Evolutionary conservation across 2,329 filamentous ascomycete genomes (phyloP).

Genomic region (Cladosporium halotolerans): DNA sequence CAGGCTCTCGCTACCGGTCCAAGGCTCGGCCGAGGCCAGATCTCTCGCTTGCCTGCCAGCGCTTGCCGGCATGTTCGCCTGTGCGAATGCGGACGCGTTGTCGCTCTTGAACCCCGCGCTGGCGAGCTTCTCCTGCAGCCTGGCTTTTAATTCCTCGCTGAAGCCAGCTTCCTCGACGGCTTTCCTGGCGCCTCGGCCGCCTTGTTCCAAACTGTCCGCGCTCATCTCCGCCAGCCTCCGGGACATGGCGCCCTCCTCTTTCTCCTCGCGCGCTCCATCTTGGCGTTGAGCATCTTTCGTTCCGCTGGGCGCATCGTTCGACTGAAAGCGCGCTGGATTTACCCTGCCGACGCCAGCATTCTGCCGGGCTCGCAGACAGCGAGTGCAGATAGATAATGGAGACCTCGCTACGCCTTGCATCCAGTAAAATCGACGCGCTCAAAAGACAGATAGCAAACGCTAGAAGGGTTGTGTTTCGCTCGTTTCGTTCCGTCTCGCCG

Average conservation of each 20-base stretch:
- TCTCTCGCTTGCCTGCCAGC: slow-evolving; percentile 63
- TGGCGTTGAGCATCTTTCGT: slow-evolving; percentile 7
- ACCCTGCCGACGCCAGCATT: slow-evolving; percentile 10
- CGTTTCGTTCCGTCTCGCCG: no score
- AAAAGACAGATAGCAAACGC: no score
- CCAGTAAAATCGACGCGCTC: slow-evolving; percentile 9
- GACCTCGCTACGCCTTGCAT: slow-evolving; percentile 20
- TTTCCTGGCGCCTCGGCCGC: slow-evolving; percentile 49
- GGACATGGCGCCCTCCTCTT: slow-evolving; percentile 51
- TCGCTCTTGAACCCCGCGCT: slow-evolving; percentile 49
- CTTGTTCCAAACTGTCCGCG: slow-evolving; percentile 51
- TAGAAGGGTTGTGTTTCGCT: no score
- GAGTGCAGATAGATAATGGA: slow-evolving; percentile 30
- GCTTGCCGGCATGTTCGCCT: slow-evolving; percentile 50
- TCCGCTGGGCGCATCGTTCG: slow-evolving; percentile 6
- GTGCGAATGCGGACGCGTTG: slow-evolving; percentile 48
- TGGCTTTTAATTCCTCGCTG: slow-evolving; percentile 53
- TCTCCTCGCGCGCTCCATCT: slow-evolving; percentile 7
- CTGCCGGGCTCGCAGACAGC: slow-evolving; percentile 34
- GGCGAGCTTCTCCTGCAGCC: slow-evolving; percentile 54
- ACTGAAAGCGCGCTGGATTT: neutral
- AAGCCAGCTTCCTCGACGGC: slow-evolving; percentile 58
- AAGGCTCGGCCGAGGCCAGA: slow-evolving; percentile 61
- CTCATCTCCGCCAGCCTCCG: slow-evolving; percentile 54
- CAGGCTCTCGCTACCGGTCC: slow-evolving; percentile 70